Percentiles rank a stretch among this genome's conserved stretches.
Conservation (phyloP, 1,284 basidiomycete species). For the Thecaphora thlaspeos region DNA sequence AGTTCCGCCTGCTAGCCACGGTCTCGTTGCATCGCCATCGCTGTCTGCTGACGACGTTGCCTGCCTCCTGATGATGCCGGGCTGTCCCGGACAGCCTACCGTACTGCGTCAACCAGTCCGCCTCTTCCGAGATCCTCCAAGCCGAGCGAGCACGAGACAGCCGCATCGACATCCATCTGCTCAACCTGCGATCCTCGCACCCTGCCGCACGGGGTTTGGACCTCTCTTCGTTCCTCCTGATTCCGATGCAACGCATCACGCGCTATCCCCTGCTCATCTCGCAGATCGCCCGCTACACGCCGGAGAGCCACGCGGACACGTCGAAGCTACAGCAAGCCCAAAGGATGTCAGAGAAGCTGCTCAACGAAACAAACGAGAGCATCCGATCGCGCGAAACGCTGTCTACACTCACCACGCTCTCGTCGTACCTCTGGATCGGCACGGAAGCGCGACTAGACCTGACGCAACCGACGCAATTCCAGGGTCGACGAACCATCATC, state of each 20-base stretch:
- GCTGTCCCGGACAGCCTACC: constrained; percentile 61
- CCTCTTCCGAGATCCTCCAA: constrained; percentile 75
- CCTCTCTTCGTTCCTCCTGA: constrained; percentile 82
- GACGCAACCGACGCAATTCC: constrained; percentile 78
- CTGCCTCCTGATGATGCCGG: constrained; percentile 1
- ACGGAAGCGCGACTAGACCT: constrained; percentile 63
- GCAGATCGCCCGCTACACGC: constrained; percentile 88
- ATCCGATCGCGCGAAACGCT: constrained; percentile 79
- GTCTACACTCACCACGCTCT: constrained; percentile 71
- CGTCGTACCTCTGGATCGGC: constrained; percentile 73
- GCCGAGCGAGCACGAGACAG: constrained; percentile 71
- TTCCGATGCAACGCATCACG: constrained; percentile 93
- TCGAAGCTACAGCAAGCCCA: constrained; percentile 65
- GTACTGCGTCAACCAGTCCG: constrained; percentile 86
- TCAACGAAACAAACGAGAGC: constrained; percentile 81
- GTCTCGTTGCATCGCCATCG: not conserved
- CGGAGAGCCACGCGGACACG: constrained; percentile 80
- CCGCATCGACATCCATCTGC: constrained; percentile 68
- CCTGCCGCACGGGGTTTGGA: constrained; percentile 78
- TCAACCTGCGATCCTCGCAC: constrained; percentile 73
- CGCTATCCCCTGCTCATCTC: constrained; percentile 90
- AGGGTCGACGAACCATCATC: constrained; percentile 73
- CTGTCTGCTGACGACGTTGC: not conserved
- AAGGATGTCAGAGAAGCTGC: constrained; percentile 69
- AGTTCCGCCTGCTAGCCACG: constrained; percentile 34